These are phyloP conservation scores for Lasiodiplodia gonubiensis DNA, from an alignment of 2,329 filamentous ascomycete species.

Conservation along the genomic window DNA sequence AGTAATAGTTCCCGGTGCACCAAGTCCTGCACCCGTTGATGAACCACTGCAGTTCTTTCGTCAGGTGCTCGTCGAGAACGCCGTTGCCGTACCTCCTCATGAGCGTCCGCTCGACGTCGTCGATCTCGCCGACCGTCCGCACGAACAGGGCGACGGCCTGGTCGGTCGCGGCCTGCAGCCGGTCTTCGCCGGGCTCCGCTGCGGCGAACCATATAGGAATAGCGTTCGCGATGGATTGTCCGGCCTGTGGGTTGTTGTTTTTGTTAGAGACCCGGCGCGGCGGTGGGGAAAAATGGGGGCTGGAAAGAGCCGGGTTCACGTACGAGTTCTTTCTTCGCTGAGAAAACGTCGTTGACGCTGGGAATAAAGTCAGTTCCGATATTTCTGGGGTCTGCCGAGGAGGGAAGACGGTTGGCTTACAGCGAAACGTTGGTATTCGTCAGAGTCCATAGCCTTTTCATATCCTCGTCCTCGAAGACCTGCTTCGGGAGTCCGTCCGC, in stretches of 20 bases:
- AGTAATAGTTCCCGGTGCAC: neutral
- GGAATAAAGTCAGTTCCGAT: neutral
- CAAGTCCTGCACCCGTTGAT: neutral
- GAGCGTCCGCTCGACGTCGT: neutral
- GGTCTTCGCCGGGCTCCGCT: neutral
- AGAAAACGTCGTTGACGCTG: neutral
- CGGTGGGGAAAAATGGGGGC: too few relatives aligned
- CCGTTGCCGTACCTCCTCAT: neutral
- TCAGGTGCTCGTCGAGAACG: neutral
- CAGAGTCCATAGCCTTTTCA: neutral
- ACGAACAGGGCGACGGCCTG: neutral
- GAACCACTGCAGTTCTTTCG: neutral
- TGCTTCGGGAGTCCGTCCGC: neutral
- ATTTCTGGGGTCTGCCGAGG: fast-evolving
- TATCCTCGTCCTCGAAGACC: neutral
- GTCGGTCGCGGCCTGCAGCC: neutral
- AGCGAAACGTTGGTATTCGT: neutral
- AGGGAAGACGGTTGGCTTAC: neutral
- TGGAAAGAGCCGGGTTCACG: too few relatives aligned
- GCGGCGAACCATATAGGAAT: neutral
- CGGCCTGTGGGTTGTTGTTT: neutral
- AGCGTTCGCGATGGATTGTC: neutral
- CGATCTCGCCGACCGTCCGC: neutral
- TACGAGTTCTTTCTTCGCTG: neutral
- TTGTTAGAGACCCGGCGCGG: too few relatives aligned